Evolutionary conservation across 148 eudicot genomes (phyloP).

Genomic region (Fagopyrum esculentum): DNA sequence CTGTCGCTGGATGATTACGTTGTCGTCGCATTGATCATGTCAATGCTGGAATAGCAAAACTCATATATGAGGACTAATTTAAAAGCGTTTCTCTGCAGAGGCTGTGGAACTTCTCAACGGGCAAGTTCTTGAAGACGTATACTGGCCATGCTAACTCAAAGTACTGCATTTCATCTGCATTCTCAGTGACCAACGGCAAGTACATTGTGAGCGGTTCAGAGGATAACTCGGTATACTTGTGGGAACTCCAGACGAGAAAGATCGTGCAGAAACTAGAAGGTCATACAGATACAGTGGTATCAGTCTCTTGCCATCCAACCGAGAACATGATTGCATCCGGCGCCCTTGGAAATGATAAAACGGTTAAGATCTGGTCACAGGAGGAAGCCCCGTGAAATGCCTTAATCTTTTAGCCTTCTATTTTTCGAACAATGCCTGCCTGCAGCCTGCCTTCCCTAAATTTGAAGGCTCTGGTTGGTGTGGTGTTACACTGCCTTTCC

Average conservation of each 20-base stretch:
- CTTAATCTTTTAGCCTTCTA: too few relatives aligned
- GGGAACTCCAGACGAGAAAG: constrained; percentile 92
- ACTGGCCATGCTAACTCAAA: constrained; percentile 77
- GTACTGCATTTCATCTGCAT: constrained; percentile 77
- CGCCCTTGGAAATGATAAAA: constrained; percentile 70
- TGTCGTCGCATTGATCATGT: not conserved
- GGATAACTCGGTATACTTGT: constrained; percentile 75
- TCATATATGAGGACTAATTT: too few relatives aligned
- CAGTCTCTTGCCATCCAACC: constrained; percentile 85
- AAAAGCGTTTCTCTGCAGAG: constrained; percentile 42
- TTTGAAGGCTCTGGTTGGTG: too few relatives aligned
- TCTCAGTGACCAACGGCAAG: constrained; percentile 83
- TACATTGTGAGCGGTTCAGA: constrained; percentile 93
- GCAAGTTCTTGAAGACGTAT: constrained; percentile 88
- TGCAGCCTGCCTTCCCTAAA: too few relatives aligned
- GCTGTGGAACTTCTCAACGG: constrained; percentile 83
- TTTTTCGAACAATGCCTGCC: too few relatives aligned
- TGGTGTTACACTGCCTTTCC: too few relatives aligned
- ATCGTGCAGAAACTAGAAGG: constrained; percentile 89
- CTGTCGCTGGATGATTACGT: not conserved
- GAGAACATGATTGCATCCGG: constrained; percentile 89
- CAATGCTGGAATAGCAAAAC: not conserved
- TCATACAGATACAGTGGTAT: constrained; percentile 76
- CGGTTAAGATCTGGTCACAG: constrained; percentile 83
- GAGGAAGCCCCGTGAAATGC: constrained; percentile 19